Evolutionary conservation across 2,329 filamentous ascomycete species (phyloP).

Genomic region (Decorospora gaudefroyi): DNA sequence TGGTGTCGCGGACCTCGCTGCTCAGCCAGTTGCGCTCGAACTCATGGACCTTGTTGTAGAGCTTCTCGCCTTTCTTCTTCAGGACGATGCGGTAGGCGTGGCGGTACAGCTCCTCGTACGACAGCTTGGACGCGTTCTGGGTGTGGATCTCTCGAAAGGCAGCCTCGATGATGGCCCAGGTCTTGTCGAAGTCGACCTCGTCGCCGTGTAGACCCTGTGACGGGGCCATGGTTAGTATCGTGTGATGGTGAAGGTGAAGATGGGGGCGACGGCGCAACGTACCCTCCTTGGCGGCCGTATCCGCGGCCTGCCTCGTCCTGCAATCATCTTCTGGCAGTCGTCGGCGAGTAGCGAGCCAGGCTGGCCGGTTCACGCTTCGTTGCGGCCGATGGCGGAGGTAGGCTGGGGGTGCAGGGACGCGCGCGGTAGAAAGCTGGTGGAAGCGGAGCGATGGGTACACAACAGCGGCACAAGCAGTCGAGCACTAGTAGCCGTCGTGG

Average conservation of each 20-base stretch:
- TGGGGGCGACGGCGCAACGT: slow-evolving; percentile 45
- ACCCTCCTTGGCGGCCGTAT: slow-evolving; percentile 71
- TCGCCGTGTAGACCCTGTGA: slow-evolving; percentile 63
- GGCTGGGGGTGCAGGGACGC: background rate
- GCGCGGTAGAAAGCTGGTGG: background rate
- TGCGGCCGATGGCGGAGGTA: slow-evolving; percentile 5
- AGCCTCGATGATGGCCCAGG: slow-evolving; percentile 75
- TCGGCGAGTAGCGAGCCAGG: background rate
- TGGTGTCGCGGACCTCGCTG: slow-evolving; percentile 70
- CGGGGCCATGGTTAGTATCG: slow-evolving; percentile 18
- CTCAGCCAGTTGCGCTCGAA: slow-evolving; percentile 84
- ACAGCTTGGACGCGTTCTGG: slow-evolving; percentile 85
- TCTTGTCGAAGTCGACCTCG: slow-evolving; percentile 78
- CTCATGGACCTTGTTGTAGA: slow-evolving; percentile 79
- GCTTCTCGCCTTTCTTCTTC: slow-evolving; percentile 77
- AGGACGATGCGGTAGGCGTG: slow-evolving; percentile 92
- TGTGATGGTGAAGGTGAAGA: slow-evolving; percentile 6
- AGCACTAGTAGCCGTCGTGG: background rate
- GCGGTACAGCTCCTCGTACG: slow-evolving; percentile 94
- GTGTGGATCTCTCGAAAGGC: slow-evolving; percentile 88
- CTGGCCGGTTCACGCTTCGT: background rate
- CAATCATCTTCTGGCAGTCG: too few relatives aligned
- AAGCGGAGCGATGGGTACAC: background rate
- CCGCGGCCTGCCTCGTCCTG: slow-evolving; percentile 62
- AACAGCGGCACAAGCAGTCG: background rate